These are phyloP conservation scores for Colletotrichum musicola DNA, from an alignment of 2,329 filamentous ascomycete species.

Conservation along the genomic window DNA sequence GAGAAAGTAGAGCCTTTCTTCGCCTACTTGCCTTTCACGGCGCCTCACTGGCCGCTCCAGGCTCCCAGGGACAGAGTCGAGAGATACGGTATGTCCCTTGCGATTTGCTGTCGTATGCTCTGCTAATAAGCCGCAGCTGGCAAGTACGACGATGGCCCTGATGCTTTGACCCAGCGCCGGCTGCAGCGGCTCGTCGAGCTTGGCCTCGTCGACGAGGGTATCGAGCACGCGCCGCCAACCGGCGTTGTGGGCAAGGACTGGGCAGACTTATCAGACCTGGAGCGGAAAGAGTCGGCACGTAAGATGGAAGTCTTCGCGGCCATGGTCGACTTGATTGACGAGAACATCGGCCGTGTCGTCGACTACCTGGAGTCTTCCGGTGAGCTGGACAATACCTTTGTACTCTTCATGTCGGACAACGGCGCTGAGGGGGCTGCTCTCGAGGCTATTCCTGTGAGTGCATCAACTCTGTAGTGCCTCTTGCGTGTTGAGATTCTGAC, in stretches of 20 bases:
- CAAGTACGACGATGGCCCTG: constrained; percentile 52
- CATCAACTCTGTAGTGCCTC: too few species aligned
- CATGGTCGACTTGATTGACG: constrained; percentile 69
- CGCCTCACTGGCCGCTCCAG: constrained; percentile 67
- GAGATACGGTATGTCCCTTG: constrained; percentile 20
- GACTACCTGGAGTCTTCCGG: constrained; percentile 62
- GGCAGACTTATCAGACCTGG: constrained; percentile 23
- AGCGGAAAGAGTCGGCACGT: constrained; percentile 43
- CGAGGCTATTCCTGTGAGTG: constrained; percentile 29
- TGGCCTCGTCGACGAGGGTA: constrained; percentile 51
- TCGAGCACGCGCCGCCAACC: constrained; percentile 39
- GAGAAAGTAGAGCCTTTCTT: constrained; percentile 59
- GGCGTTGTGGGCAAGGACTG: constrained; percentile 23
- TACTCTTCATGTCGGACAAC: constrained; percentile 68
- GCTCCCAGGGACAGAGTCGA: constrained; percentile 50
- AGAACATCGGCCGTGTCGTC: constrained; percentile 64
- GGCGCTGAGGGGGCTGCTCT: constrained; percentile 46
- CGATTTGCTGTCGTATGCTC: too few species aligned
- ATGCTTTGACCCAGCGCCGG: constrained; percentile 57
- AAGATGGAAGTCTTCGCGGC: constrained; percentile 64
- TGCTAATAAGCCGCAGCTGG: constrained; percentile 40
- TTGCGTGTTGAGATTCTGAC: not conserved
- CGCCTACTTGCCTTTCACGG: constrained; percentile 64
- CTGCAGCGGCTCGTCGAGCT: constrained; percentile 58
- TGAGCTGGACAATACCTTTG: constrained; percentile 65